Conservation (phyloP, 116 monocot species). For the Posidonia oceanica region DNA sequence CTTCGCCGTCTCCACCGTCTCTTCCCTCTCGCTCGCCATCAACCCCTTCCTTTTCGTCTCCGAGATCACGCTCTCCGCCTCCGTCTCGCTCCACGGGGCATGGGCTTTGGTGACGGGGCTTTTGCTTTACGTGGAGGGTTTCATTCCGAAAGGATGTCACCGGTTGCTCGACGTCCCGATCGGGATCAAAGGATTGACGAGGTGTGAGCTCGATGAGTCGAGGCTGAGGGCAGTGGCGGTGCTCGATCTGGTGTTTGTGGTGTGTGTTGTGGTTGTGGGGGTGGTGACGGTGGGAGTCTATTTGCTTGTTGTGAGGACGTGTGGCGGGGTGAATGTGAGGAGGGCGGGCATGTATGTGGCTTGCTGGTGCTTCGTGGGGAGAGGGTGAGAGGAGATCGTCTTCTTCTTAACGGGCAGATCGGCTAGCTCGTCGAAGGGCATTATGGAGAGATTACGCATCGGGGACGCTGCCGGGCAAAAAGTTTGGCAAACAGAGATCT, state of each 20-base stretch:
- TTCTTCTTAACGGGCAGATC: too few species aligned
- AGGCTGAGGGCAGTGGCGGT: conserved; percentile 35
- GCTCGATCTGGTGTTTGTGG: conserved; percentile 44
- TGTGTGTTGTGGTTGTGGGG: conserved; percentile 29
- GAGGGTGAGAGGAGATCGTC: too few species aligned
- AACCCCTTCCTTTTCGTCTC: conserved; percentile 39
- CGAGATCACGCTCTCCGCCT: conserved; percentile 44
- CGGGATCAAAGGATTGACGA: conserved; percentile 23
- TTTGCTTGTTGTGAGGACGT: conserved; percentile 6
- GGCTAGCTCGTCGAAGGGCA: too few species aligned
- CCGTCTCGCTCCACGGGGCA: conserved; percentile 48
- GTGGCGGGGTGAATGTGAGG: conserved; percentile 22
- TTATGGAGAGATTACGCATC: too few species aligned
- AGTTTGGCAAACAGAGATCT: too few species aligned
- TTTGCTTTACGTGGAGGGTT: conserved; percentile 49
- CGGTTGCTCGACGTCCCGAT: conserved; percentile 29
- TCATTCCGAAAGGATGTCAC: conserved; percentile 75
- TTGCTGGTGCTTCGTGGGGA: too few species aligned
- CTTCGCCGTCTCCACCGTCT: conserved; percentile 27
- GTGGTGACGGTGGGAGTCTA: conserved; percentile 30
- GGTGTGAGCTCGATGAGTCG: conserved; percentile 58
- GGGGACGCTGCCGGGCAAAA: too few species aligned
- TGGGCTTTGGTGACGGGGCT: conserved; percentile 61
- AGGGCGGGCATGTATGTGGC: too few species aligned
- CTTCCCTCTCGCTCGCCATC: conserved; percentile 43